phyloP scores from a whole-genome alignment of 2,329 filamentous ascomycete species.

The Venturia aucupariae region DNA sequence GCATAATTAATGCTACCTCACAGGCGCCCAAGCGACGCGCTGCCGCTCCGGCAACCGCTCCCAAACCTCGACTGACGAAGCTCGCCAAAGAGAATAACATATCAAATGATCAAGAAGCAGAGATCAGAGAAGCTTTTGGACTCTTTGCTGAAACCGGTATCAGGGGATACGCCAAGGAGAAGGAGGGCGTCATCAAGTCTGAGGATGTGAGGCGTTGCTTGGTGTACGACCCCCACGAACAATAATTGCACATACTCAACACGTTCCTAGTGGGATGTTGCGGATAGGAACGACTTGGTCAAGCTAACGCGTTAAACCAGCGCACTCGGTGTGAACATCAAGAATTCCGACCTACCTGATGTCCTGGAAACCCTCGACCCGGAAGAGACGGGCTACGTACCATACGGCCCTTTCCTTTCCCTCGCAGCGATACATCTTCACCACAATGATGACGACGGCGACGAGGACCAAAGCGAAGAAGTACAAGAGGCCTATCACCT shows the following conservation, averaged over 20 bases:
- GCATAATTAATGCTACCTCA: background rate
- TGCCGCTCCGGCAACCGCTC: background rate
- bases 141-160: constrained; percentile 47
- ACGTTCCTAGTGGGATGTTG: background rate
- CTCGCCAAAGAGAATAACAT: constrained; percentile 89
- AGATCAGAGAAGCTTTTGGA: constrained; percentile 83
- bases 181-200: constrained; percentile 31
- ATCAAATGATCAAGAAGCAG: constrained; percentile 70
- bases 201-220: constrained; percentile 40
- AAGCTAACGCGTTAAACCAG: constrained; percentile 34
- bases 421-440: constrained; percentile 69
- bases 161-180: constrained; percentile 6
- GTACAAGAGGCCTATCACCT: constrained; percentile 73
- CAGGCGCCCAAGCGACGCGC: constrained; percentile 11
- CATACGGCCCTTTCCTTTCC: constrained; percentile 74
- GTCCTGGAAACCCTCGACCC: constrained; percentile 79
- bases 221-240: constrained; percentile 21
- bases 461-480: constrained; percentile 29
- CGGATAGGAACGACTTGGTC: background rate
- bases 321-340: constrained; percentile 68
- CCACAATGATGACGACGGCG: constrained; percentile 35
- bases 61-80: constrained; percentile 56
- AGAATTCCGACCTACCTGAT: constrained; percentile 58
- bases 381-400: constrained; percentile 64
- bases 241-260: background rate